Evolutionary conservation across 1,284 basidiomycete species (phyloP), one percentile per base, ranked within the genome.

Genomic region (Salmacisia buchloeana): DNA sequence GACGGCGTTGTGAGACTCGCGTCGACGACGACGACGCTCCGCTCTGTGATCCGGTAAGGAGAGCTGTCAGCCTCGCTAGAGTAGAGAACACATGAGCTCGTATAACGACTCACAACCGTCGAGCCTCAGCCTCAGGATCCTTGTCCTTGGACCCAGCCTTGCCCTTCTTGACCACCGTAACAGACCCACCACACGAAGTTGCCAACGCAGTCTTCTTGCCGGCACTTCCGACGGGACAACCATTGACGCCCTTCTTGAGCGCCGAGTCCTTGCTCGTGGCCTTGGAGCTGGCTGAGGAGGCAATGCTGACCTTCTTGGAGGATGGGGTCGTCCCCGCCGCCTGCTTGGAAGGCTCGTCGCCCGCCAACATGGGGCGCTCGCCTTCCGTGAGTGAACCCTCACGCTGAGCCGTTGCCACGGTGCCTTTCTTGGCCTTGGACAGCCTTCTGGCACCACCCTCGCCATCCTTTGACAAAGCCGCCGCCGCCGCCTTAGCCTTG

Each of bases 1-100:
- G 68, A 94, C 92, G 2, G 91, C 91, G 75, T 94, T 94, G 79
- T 94, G 92, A 5, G 87, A 89, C 81, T 93, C 91, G 64, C 91
- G 83, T 56, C 91, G 82, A 46, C 89, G 82, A 9, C 89, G 82
- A 12, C 90, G 82, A 79, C 92, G 92, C 81, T 93, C 91, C 69
- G 71, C 67, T 6, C 63, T 59, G 7, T 36, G n/a, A 21, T n/a
- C 23, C 23, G 35, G 46, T 7, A 10, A 27, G 46, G 46, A 31
- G 9, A 23, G 34, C 25, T 12, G 27, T 13, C 9, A 33, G n/a
- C 7, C 7, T 6, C 10, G 13, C 43, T 6, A 45, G 18, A 31
- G 46, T 52, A 60, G 29, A 35, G 34, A 60, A 39, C n/a, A 36
- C 15, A 23, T 33, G 31, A 13, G 38, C 18, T 5, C 7, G 38